phyloP scores from a whole-genome alignment of 805 yeast species.

The Torulaspora microellipsoides region DNA sequence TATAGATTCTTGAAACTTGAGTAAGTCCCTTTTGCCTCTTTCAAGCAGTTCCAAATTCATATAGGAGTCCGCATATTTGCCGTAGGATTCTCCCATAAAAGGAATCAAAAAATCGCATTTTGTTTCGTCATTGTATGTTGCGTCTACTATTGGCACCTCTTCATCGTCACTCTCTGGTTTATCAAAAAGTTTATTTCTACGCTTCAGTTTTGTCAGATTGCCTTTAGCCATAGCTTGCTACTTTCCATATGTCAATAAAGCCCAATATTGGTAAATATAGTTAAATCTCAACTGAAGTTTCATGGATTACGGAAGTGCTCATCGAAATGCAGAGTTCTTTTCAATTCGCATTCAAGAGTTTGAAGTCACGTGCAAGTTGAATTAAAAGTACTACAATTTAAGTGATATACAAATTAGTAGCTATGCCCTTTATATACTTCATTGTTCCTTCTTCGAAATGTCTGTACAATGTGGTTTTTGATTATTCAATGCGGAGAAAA shows the following conservation, averaged over 20 bases:
- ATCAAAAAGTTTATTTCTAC: slow-evolving; percentile 4
- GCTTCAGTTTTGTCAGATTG: slow-evolving; percentile 1
- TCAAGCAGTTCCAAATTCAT: slow-evolving; percentile 18
- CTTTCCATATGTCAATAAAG: no score
- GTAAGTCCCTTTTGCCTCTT: slow-evolving; percentile 23
- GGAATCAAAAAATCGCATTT: slow-evolving; percentile 13
- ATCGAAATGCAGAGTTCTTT: no score
- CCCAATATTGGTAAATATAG: background rate
- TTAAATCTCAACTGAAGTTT: background rate
- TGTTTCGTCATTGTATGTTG: background rate
- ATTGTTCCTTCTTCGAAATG: slow-evolving; percentile 5
- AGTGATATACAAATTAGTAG: no score
- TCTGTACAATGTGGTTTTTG: background rate
- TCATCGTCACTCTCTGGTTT: slow-evolving; percentile 3
- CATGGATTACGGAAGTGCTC: no score
- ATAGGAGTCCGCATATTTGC: slow-evolving; percentile 13
- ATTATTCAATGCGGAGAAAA: slow-evolving; percentile 23
- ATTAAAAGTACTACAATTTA: no score
- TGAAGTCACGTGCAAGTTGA: no score
- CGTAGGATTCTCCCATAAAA: slow-evolving; percentile 16
- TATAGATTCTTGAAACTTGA: slow-evolving; percentile 18
- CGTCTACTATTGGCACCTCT: slow-evolving; percentile 3
- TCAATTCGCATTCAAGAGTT: no score
- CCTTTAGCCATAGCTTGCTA: slow-evolving; percentile 1
- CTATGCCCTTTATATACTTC: background rate